Evolutionary conservation across 192 early-diverging fungal species (phyloP), one percentile per base, ranked within the genome.

Genomic region (Pilobolus umbonatus): DNA sequence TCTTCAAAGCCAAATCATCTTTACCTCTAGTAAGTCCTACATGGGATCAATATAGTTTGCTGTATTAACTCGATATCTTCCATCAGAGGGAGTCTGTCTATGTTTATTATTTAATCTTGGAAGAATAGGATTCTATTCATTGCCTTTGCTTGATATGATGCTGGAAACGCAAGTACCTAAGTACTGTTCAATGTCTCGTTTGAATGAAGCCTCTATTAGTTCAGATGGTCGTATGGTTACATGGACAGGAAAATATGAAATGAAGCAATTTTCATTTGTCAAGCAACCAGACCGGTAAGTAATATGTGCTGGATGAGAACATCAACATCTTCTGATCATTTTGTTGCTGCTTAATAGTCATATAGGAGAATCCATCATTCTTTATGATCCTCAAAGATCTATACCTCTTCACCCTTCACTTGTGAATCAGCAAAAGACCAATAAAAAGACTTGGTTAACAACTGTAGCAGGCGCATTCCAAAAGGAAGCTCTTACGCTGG

Each of bases 391-490:
- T 24, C 35, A 57, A 29, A 25, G 38, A 12, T 11, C 6, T 1
- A 39, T 72, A 30, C 64, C 60, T 4, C 25, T 45, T 12, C 64
- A 59, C 21, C 70, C 70, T 17, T 36, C 39, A 17, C 7, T 17
- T 15, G 31, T 26, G 15, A 31, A 50, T 12, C 24, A 39, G 40
- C 49, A 62, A 17, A 42, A 38, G 42, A n/a, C 21, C 15, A 29
- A 21, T 6, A 72, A 67, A 24, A 65, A 66, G 34, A 49, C 64
- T 29, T 72, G 70, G 70, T 42, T 72, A 49, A 57, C 44, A 1
- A 48, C 64, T 19, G 70, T 72, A 19, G 49, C 61, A n/a, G 56
- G 50, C 7, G 67, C 57, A 17, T 63, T 72, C 30, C 44, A 56
- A 43, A 62, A 54, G 31, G 70, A 67, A 7, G 25, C 54, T 3